Evolutionary conservation across 441 rosid species (phyloP).

Genomic region (Manihot esculenta): DNA sequence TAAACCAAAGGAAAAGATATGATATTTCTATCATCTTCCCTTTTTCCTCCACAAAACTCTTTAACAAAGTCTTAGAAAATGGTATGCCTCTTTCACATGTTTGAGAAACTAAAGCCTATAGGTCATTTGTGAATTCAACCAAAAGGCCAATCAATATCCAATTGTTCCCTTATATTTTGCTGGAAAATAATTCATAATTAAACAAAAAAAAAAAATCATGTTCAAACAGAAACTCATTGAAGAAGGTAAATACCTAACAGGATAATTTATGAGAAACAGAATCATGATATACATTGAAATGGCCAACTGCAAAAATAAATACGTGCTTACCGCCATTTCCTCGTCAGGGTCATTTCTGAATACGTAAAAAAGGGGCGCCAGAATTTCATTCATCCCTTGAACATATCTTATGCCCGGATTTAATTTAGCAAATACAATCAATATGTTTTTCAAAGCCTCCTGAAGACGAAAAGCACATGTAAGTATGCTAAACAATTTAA

Average conservation of each 20-base stretch:
- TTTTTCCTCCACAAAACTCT: background rate
- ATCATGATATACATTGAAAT: background rate
- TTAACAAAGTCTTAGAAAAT: background rate
- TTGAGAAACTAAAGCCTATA: background rate
- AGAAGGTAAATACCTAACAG: background rate
- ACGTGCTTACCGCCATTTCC: conserved; percentile 69
- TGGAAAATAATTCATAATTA: conserved; percentile 2
- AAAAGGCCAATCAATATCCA: background rate
- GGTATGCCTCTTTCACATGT: background rate
- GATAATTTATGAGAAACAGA: background rate
- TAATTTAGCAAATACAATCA: conserved; percentile 84
- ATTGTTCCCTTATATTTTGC: background rate
- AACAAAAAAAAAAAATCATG: no score
- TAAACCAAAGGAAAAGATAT: background rate
- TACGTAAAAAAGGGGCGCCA: conserved; percentile 85
- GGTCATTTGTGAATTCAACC: background rate
- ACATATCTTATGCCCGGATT: conserved; percentile 98
- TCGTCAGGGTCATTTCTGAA: conserved; percentile 84
- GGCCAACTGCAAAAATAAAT: conserved; percentile 4
- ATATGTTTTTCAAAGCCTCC: conserved; percentile 85
- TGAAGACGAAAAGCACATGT: conserved; percentile 36
- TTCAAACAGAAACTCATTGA: background rate
- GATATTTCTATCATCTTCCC: background rate
- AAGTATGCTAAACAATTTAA: conserved; percentile 27
- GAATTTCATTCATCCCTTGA: conserved; percentile 98